A percentile compares a stretch with the other conserved stretches of the same genome.
Evolutionary conservation across 768 basidiomycete genomes (phyloP).

Genomic region (Termitomyces titanicus): DNA sequence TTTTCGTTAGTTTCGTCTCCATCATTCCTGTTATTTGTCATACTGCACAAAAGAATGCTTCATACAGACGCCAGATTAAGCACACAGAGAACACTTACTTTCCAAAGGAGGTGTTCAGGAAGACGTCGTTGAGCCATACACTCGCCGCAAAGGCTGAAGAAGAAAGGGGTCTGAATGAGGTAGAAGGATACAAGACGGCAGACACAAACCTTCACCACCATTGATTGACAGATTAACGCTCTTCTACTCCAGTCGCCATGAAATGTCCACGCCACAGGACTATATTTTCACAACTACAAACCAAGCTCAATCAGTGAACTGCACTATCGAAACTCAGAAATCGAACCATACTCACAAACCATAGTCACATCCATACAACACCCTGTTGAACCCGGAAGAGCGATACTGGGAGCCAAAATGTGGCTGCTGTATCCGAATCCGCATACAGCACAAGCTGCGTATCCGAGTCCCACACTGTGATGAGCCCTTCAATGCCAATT

Average conservation of each 20-base stretch:
- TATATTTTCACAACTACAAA: constrained; percentile 74
- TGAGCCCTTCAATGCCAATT: constrained; percentile 54
- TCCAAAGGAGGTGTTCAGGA: constrained; percentile 70
- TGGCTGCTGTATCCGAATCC: constrained; percentile 61
- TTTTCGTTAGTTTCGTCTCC: constrained; percentile 65
- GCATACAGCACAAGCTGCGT: constrained; percentile 66
- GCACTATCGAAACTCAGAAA: neutral
- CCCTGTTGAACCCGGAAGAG: constrained; percentile 33
- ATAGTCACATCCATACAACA: constrained; percentile 87
- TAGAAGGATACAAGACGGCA: neutral
- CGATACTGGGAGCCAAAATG: constrained; percentile 74
- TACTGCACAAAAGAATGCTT: constrained; percentile 33
- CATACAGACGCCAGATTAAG: neutral
- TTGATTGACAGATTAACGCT: constrained; percentile 76
- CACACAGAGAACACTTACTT: constrained; percentile 42
- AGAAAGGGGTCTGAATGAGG: neutral
- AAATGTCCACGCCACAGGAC: constrained; percentile 86
- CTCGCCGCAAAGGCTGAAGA: constrained; percentile 72
- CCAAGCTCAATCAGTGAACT: neutral
- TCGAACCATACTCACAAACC: constrained; percentile 56
- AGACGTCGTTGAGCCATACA: constrained; percentile 74
- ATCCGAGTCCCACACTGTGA: constrained; percentile 64
- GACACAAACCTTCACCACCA: constrained; percentile 62
- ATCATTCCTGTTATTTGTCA: constrained; percentile 59
- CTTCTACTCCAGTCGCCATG: constrained; percentile 47